Evolutionary conservation across 2,329 filamentous ascomycete species (phyloP).

Genomic region (Claviceps maximensis): DNA sequence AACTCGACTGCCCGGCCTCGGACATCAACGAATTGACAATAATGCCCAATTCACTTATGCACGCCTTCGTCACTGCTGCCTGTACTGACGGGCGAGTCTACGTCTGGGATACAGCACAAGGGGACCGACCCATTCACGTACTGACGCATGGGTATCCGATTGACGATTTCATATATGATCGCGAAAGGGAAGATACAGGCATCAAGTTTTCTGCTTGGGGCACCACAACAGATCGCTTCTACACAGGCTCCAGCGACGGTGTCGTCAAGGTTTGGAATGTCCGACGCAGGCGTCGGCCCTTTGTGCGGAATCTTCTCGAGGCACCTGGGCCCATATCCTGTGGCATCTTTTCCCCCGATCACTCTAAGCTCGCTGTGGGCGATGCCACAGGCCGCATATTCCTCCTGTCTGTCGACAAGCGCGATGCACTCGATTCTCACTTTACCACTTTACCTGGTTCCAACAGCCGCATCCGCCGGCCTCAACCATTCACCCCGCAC

Average conservation of each 20-base stretch:
- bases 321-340: conserved; percentile 42
- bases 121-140: conserved; percentile 42
- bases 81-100: conserved; percentile 50
- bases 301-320: conserved; percentile 40
- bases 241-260: conserved; percentile 51
- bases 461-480: conserved; percentile 26
- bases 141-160: conserved; percentile 37
- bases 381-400: conserved; percentile 49
- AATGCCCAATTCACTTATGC: conserved; percentile 37
- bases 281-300: conserved; percentile 27
- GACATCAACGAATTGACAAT: conserved; percentile 52
- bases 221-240: conserved; percentile 40
- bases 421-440: conserved; percentile 22
- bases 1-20: conserved; percentile 43
- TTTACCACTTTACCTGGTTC: conserved; percentile 24
- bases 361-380: conserved; percentile 41
- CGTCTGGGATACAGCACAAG: conserved; percentile 46
- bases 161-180: conserved; percentile 27
- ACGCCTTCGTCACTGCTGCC: conserved; percentile 44
- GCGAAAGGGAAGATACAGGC: conserved; percentile 44
- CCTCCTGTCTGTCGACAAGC: conserved; percentile 36
- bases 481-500: conserved; percentile 37
- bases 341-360: conserved; percentile 45
- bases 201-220: conserved; percentile 54
- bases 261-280: conserved; percentile 51